Evolutionary conservation across 495 filamentous ascomycete genomes (phyloP).

Genomic region (Penicillium bovifimosum): DNA sequence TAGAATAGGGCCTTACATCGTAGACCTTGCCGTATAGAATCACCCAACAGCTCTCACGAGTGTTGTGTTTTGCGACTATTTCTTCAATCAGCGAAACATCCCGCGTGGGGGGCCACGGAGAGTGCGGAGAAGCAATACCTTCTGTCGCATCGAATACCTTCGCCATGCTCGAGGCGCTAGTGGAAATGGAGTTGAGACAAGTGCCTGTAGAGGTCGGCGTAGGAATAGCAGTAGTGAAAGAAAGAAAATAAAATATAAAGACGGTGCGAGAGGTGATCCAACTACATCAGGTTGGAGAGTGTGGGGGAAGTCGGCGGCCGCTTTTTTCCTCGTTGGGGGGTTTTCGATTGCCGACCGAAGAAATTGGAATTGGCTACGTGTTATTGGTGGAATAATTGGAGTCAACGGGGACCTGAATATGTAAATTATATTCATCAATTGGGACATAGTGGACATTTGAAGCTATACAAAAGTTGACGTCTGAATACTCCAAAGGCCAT

Average conservation of each 20-base stretch:
- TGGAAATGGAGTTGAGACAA: not conserved
- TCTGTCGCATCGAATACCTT: conserved; percentile 44
- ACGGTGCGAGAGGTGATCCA: conserved; percentile 6
- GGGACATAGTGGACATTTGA: no score
- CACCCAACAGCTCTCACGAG: conserved; percentile 83
- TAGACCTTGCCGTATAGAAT: conserved; percentile 83
- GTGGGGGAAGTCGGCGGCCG: conserved; percentile 27
- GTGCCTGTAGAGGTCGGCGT: not conserved
- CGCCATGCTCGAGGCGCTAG: conserved; percentile 25
- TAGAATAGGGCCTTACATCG: conserved; percentile 53
- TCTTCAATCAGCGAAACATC: conserved; percentile 6
- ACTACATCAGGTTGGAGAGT: conserved; percentile 13
- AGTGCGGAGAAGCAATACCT: conserved; percentile 27
- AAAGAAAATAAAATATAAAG: not conserved
- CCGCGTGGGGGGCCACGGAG: conserved; percentile 2
- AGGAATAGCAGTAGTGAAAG: not conserved
- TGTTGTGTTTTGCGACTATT: conserved; percentile 72
- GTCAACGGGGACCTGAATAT: no score
- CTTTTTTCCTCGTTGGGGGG: conserved; percentile 24
- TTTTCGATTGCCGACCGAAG: conserved; percentile 27
- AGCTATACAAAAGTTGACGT: not conserved
- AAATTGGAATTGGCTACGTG: conserved; percentile 13
- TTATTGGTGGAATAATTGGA: conserved; percentile 30
- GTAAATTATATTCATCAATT: no score
- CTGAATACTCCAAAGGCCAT: not conserved